Evolutionary conservation across 2,329 filamentous ascomycete species (phyloP).

Genomic region (Aspergillus sojae): DNA sequence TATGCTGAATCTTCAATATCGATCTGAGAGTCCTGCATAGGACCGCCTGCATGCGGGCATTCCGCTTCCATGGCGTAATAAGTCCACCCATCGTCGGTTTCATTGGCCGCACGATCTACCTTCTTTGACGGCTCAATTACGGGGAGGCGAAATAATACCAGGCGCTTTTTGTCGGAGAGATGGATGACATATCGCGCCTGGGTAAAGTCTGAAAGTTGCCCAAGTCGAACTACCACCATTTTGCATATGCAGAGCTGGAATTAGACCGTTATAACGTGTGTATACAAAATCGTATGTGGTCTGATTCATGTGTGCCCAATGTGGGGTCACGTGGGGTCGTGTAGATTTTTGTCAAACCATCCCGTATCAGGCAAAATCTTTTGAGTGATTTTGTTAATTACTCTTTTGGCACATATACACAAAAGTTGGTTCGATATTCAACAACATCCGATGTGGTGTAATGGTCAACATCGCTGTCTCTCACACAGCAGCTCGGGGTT

Average conservation of each 20-base stretch:
- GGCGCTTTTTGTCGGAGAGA: slow-evolving; percentile 48
- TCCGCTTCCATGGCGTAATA: slow-evolving; percentile 54
- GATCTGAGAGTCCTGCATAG: slow-evolving; percentile 49
- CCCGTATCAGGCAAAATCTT: background rate
- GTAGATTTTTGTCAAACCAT: background rate
- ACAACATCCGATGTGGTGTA: slow-evolving; percentile 1
- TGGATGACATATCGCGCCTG: slow-evolving; percentile 48
- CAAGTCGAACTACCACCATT: slow-evolving; percentile 30
- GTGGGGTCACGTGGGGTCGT: background rate
- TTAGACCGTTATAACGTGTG: background rate
- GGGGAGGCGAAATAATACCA: slow-evolving; percentile 51
- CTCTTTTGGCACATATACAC: no score
- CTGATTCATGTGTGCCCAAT: background rate
- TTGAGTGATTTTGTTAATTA: background rate
- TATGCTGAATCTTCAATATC: slow-evolving; percentile 54
- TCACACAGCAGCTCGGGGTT: slow-evolving; percentile 8
- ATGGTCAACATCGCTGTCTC: slow-evolving; percentile 7
- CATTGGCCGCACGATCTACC: slow-evolving; percentile 29
- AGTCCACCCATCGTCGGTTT: slow-evolving; percentile 45
- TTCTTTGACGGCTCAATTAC: slow-evolving; percentile 38
- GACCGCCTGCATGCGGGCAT: slow-evolving; percentile 51
- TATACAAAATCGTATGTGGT: background rate
- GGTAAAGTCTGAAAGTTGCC: slow-evolving; percentile 36
- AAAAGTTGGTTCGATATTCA: fast-evolving
- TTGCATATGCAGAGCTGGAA: background rate